Evolutionary conservation across 495 filamentous ascomycete species (phyloP).

Genomic region (Neurospora sp.): DNA sequence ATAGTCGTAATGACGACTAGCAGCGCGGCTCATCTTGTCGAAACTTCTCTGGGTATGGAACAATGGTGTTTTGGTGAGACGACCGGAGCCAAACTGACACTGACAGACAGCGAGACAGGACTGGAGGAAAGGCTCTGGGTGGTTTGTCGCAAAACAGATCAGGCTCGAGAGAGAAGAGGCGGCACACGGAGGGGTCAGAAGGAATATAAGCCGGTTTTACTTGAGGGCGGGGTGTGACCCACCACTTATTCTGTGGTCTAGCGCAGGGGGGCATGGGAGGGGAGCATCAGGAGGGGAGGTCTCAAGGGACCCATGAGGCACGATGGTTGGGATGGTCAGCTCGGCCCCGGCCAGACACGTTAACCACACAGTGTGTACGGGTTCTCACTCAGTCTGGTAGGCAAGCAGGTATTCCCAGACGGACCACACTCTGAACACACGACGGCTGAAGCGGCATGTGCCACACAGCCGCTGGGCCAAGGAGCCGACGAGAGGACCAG

Average conservation of each 20-base stretch:
- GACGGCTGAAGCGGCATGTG: conserved; percentile 9
- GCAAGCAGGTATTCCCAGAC: neutral
- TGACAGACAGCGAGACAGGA: neutral
- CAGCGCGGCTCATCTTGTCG: neutral
- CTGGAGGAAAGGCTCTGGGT: neutral
- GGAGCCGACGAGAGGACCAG: conserved; percentile 2
- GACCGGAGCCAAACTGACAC: neutral
- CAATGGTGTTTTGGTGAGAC: neutral
- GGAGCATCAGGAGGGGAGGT: neutral
- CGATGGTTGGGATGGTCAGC: neutral
- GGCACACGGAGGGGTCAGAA: conserved; percentile 22
- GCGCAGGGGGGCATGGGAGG: conserved; percentile 1
- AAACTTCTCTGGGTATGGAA: neutral
- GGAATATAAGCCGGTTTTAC: conserved; percentile 17
- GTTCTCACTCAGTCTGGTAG: neutral
- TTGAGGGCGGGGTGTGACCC: conserved; percentile 24
- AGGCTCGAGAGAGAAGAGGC: conserved; percentile 1
- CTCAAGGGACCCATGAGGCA: neutral
- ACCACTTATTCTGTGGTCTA: conserved; percentile 23
- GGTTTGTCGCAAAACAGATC: neutral
- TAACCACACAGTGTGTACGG: neutral
- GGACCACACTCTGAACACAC: neutral
- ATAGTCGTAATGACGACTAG: conserved; percentile 13
- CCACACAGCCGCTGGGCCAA: neutral
- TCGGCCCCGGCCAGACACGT: neutral